Percentiles rank a stretch among this genome's conserved stretches.
These are phyloP conservation scores for Viridothelium virens DNA, from an alignment of 495 filamentous ascomycete species.

Conservation along the genomic window DNA sequence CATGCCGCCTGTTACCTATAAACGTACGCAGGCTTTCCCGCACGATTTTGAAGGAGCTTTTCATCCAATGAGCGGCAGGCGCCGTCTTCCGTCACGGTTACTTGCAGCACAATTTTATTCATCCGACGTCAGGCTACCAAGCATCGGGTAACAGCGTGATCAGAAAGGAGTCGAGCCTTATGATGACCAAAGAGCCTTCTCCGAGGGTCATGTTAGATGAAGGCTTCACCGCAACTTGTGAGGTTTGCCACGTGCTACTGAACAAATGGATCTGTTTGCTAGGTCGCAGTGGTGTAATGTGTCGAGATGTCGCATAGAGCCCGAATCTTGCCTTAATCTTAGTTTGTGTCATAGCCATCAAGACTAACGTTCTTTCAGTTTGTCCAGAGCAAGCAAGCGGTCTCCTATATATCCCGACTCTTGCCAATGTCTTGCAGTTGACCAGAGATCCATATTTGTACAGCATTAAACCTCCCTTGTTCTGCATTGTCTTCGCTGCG, in stretches of 20 bases:
- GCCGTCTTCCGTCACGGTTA: not conserved
- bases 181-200: not conserved
- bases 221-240: not conserved
- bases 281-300: not conserved
- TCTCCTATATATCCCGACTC: not conserved
- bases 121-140: not conserved
- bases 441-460: not conserved
- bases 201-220: not conserved
- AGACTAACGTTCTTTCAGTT: not conserved
- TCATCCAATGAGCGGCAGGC: not conserved
- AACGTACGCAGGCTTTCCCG: too few species aligned
- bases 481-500: not conserved
- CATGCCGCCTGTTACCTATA: too few species aligned
- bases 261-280: not conserved
- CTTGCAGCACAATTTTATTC: not conserved
- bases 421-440: too few species aligned
- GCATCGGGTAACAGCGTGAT: not conserved
- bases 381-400: constrained; percentile 3
- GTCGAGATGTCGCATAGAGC: not conserved
- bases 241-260: not conserved
- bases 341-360: not conserved
- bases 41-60: not conserved
- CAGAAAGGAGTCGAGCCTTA: not conserved
- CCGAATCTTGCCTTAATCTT: not conserved
- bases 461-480: not conserved